Evolutionary conservation across 139 green algal genomes (phyloP), one percentile per base, ranked within the genome.

Genomic region (Asterochloris erici): DNA sequence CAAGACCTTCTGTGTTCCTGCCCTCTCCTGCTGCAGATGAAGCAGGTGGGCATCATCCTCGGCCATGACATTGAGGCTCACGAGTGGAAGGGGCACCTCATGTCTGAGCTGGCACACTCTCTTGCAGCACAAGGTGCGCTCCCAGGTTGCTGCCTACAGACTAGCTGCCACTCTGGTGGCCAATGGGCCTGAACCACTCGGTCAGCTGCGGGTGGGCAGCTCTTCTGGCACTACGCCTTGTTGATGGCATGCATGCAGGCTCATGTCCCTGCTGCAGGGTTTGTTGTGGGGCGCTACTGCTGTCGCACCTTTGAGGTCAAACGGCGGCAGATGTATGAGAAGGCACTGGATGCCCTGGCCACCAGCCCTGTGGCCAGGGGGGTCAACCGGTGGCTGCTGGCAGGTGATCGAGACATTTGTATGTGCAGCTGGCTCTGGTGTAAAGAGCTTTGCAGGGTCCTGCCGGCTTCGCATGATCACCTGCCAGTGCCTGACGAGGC

Each of bases 311-410:
- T 93, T 79, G 92, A 95, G 84, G 78, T 90, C 29, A 84, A 87
- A 23, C 84, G 92, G 78, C 90, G 94, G 84, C 85, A 87, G 19
- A 88, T 94, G 73, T 92, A 90, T 74, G 92, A 95, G 77, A 91
- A 92, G 77, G 79, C 84, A 1, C 81, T 93, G 26, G 92, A 95
- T 60, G 86, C 87, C 0, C 85, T 70, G 60, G 87, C 89, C 10
- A 90, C 91, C 13, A 91, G 87, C 15, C 92, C 92, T n/a, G 94
- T 90, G 69, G 91, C 87, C 1, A 79, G 85, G 14, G 71, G 54
- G 27, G 83, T 94, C 16, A 82, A 88, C 60, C 79, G 86, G 19
- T 95, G 92, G 92, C 82, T 94, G 71, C 76, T 94, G 66, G 84
- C 80, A 69, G 88, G 84, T 87, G 24, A 23, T 79, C 29, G 21